These are phyloP conservation scores for Candida lessepsii DNA, from an alignment of 805 yeast species.

Conservation along the genomic window DNA sequence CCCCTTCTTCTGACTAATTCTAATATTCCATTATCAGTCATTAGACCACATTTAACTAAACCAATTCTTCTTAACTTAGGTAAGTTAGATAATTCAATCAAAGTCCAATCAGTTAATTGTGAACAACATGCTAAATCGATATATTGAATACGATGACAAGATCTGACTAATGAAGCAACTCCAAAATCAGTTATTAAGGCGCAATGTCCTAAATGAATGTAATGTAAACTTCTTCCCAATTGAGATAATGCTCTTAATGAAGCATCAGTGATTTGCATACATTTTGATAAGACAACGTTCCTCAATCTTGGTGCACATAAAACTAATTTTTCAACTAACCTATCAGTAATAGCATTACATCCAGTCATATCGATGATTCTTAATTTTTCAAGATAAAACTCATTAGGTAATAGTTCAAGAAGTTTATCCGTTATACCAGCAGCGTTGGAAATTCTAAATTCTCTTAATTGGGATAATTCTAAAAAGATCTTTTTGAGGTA, in stretches of 20 bases:
- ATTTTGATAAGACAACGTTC: conserved; percentile 86
- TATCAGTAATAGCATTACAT: conserved; percentile 78
- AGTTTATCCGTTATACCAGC: conserved; percentile 66
- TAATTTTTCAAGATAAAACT: conserved; percentile 55
- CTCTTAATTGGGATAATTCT: conserved; percentile 71
- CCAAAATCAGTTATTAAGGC: conserved; percentile 86
- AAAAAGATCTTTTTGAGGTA: conserved; percentile 57
- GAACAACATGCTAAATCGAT: conserved; percentile 94
- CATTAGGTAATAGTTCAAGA: conserved; percentile 52
- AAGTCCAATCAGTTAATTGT: conserved; percentile 80
- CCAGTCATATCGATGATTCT: conserved; percentile 84
- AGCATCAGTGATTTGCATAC: conserved; percentile 80
- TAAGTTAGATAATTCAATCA: conserved; percentile 70
- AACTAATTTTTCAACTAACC: conserved; percentile 69
- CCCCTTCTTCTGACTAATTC: conserved; percentile 68
- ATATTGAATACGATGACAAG: conserved; percentile 83
- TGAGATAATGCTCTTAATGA: conserved; percentile 68
- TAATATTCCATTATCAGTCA: conserved; percentile 79
- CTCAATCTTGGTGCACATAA: conserved; percentile 79
- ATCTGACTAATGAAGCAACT: conserved; percentile 67
- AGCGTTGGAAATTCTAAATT: conserved; percentile 77
- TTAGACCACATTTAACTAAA: conserved; percentile 83
- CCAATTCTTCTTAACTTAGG: conserved; percentile 89
- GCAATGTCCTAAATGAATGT: conserved; percentile 93
- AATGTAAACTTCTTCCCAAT: conserved; percentile 78